Base-by-base conservation (phyloP, 495 filamentous ascomycete genomes). In the Letharia columbiana region DNA sequence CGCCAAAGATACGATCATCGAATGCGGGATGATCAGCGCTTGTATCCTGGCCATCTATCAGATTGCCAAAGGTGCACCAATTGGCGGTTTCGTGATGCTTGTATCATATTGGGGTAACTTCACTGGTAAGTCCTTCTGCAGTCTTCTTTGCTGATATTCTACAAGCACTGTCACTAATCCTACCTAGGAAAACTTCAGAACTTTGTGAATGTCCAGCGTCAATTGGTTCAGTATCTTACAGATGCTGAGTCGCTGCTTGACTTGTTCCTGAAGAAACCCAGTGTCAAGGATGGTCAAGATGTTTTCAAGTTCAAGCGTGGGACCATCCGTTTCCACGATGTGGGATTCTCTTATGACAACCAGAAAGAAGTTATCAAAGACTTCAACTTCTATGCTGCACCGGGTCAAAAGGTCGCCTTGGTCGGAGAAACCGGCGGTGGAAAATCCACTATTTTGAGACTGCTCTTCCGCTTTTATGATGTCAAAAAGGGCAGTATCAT, bases 181-280 rank as follows among this genome's bases (percentile, higher is more conserved):
- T 7, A 28, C 11, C 3, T 7, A 58, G 66, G 73, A 68, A 66
- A 60, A 64, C 66, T 56, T 18, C 7, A 12, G 12, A 59, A n/a
- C 2, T 63, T 68, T 1, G 39, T 15, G 9, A n/a, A 75, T 44
- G 79, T 86, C 42, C 84, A 85, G 64, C 81, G 80, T 66, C 81
- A 75, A 66, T 79, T 92, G 40, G 80, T 83, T 23, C 75, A 80
- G 61, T 78, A 87, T 59, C 77, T 92, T 62, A 82, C 90, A 44
- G 86, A 90, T 69, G 86, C 87, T 2, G 89, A 92, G 71, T 80
- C 85, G 11, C 80, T 93, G 33, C 78, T 92, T 18, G 83, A 88
- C 64, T 80, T 93, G 42, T 84, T 91, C 74, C 79, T 84, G 67
- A 89, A 80, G 50, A 82, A 87, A 62, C 83, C 89, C 42, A 83